Percentiles rank a stretch among this genome's conserved stretches.
These are phyloP conservation scores for Quercus aquifolioides DNA, from an alignment of 306 rosid species.

Conservation along the genomic window DNA sequence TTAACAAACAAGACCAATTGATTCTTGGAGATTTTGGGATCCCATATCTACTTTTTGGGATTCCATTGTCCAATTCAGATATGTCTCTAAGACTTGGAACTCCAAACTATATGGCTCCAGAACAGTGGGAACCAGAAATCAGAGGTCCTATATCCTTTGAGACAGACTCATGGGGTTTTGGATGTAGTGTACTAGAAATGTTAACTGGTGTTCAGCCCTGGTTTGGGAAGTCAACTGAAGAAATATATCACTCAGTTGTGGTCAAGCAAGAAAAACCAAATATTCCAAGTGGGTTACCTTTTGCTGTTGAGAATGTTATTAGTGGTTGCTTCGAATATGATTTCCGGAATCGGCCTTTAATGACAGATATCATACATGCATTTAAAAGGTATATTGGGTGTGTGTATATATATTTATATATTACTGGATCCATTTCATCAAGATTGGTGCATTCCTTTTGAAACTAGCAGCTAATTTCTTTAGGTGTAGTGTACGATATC, in stretches of 20 bases:
- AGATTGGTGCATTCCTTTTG: neutral
- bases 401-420: neutral
- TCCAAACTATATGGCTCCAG: conserved; percentile 97
- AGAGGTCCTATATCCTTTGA: conserved; percentile 89
- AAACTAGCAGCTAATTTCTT: neutral
- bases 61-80: conserved; percentile 50
- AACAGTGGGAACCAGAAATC: conserved; percentile 87
- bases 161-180: conserved; percentile 95
- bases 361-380: conserved; percentile 58
- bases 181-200: conserved; percentile 84
- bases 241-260: conserved; percentile 56
- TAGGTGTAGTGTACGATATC: neutral
- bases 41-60: conserved; percentile 67
- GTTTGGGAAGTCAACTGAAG: conserved; percentile 65
- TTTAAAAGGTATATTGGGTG: conserved; percentile 55
- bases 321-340: conserved; percentile 88
- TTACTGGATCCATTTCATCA: neutral
- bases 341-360: conserved; percentile 77
- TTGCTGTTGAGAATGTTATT: conserved; percentile 65
- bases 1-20: conserved; percentile 60
- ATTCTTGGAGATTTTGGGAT: conserved; percentile 84
- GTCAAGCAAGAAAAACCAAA: conserved; percentile 68
- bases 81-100: conserved; percentile 73
- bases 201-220: conserved; percentile 84
- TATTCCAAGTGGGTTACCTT: conserved; percentile 83